Base-by-base conservation (phyloP, 345 rosid species). In the Boechera divaricarpa region DNA sequence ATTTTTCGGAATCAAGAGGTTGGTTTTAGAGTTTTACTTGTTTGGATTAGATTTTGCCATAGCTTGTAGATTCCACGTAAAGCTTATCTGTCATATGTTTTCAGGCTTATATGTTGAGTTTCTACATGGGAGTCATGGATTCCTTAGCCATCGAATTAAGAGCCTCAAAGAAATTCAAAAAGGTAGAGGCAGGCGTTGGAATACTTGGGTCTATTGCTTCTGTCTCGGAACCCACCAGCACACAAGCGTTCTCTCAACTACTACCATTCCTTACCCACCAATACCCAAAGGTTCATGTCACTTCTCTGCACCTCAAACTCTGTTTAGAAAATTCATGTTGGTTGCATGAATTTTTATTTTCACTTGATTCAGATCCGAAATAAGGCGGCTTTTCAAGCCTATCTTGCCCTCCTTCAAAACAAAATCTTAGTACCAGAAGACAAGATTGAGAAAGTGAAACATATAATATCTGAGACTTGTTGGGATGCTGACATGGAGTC, bases 121-220 rank as follows among this genome's bases (percentile, higher is more conserved):
- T 92, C 78, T 90, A 87, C 63, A 71, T 67, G 69, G 81, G 88
- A 33, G 82, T 89, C 5, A 62, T 92, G 90, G 97, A 91, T 78
- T 90, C 90, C 18, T 82, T 92, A 57, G 83, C 76, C 11, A 77
- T 86, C 45, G 97, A 94, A 77, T 47, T 94, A 80, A 92, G 87
- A 83, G 93, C 69, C 2, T 81, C 93, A 5, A 92, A 85, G 79
- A 93, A 87, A 75, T 90, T 90, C 79, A 67, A 90, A 1, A 94
- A 92, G 87, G 66, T 94, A 67, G 82, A 89, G 61, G 82, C 95
- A 38, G 91, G 97, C 18, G 82, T 92, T 63, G 86, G 87, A 41
- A 81, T 90, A 76, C 95, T 94, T 41, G 95, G 95, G 63, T 89
- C 81, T 70, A 82, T 94, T 55, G 86, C 92, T 65, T 88, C 93